These are phyloP conservation scores for Nepenthes mirabilis DNA, from an alignment of 148 eudicot species.

Conservation along the genomic window DNA sequence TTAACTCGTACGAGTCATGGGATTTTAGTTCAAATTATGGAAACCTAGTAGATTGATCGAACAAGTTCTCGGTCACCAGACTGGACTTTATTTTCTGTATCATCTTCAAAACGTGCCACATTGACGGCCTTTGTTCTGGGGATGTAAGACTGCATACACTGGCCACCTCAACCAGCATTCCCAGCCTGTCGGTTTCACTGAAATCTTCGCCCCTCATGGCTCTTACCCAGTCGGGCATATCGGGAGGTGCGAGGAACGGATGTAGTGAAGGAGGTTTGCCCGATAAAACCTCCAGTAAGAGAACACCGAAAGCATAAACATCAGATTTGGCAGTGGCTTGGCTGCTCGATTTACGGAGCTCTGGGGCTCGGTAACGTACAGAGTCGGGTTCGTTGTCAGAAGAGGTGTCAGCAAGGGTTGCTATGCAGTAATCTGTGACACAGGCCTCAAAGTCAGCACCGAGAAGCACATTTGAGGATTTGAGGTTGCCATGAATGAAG, in stretches of 20 bases:
- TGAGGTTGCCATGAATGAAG: slow-evolving; percentile 68
- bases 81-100: slow-evolving; percentile 63
- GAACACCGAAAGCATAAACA: slow-evolving; percentile 73
- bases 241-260: slow-evolving; percentile 64
- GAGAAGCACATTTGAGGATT: slow-evolving; percentile 68
- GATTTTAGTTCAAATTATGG: not conserved
- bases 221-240: slow-evolving; percentile 76
- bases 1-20: too few species aligned
- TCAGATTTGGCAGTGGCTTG: slow-evolving; percentile 55
- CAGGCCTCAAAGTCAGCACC: slow-evolving; percentile 92
- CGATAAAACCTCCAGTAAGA: slow-evolving; percentile 66
- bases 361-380: slow-evolving; percentile 64
- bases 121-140: slow-evolving; percentile 77
- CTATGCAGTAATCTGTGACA: slow-evolving; percentile 62
- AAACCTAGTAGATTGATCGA: slow-evolving; percentile 10
- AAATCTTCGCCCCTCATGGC: slow-evolving; percentile 65
- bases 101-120: slow-evolving; percentile 81
- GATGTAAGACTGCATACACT: slow-evolving; percentile 59
- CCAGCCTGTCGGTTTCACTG: slow-evolving; percentile 44
- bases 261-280: slow-evolving; percentile 81
- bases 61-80: slow-evolving; percentile 16
- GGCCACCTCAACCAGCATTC: slow-evolving; percentile 76
- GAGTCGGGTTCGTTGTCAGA: slow-evolving; percentile 44
- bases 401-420: slow-evolving; percentile 30
- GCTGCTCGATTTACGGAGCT: slow-evolving; percentile 38